Conservation (phyloP, 2,329 filamentous ascomycete genomes). For the Tricladium varicosporioides region DNA sequence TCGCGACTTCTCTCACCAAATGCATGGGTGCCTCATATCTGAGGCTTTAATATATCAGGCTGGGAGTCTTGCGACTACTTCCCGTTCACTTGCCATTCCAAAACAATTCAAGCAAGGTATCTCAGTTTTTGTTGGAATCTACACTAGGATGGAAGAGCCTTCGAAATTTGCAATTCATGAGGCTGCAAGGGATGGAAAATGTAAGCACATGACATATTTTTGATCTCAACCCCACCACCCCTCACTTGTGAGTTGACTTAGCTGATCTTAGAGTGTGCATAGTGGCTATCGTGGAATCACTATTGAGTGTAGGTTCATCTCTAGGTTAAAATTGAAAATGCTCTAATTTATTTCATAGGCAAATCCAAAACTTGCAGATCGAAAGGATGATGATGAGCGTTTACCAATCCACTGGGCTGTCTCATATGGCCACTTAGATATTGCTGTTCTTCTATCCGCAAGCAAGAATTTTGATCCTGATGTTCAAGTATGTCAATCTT, state of each 20-base stretch:
- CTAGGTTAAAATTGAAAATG: slow-evolving; percentile 1
- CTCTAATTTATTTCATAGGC: slow-evolving; percentile 47
- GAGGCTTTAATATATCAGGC: slow-evolving; percentile 11
- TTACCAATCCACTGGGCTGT: slow-evolving; percentile 93
- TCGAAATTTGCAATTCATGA: slow-evolving; percentile 82
- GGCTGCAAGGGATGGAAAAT: slow-evolving; percentile 79
- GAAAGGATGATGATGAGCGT: slow-evolving; percentile 81
- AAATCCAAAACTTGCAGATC: slow-evolving; percentile 72
- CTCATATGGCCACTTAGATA: slow-evolving; percentile 75
- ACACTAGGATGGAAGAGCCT: slow-evolving; percentile 35
- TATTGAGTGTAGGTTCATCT: slow-evolving; percentile 57
- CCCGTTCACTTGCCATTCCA: background rate
- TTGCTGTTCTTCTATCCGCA: slow-evolving; percentile 70
- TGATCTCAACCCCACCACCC: slow-evolving; percentile 13
- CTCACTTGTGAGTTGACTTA: slow-evolving; percentile 7
- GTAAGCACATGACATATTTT: slow-evolving; percentile 51
- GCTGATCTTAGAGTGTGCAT: slow-evolving; percentile 24
- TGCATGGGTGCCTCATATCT: slow-evolving; percentile 9
- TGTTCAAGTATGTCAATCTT: slow-evolving; percentile 55
- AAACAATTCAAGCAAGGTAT: background rate
- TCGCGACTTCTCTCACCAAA: slow-evolving; percentile 6
- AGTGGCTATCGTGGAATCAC: slow-evolving; percentile 72
- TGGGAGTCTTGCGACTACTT: slow-evolving; percentile 12
- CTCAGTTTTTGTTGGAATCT: background rate
- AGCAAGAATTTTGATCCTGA: slow-evolving; percentile 79